Conservation (phyloP, 768 basidiomycete genomes). For the Stropharia rugosoannulata region DNA sequence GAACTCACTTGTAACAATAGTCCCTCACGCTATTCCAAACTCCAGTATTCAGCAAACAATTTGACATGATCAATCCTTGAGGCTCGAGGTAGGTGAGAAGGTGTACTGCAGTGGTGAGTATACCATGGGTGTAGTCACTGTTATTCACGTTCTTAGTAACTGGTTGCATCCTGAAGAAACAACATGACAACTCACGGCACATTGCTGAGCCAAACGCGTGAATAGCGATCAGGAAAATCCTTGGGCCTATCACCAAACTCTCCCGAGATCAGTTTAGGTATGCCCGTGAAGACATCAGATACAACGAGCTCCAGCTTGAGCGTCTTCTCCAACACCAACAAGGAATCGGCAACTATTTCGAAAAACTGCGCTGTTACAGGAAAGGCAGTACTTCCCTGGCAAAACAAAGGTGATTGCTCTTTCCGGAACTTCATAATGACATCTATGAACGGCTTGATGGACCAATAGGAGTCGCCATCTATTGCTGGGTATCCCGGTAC, state of each 20-base stretch:
- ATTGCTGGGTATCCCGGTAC: slow-evolving; percentile 9
- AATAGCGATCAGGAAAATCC: slow-evolving; percentile 13
- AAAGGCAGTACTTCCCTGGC: no score
- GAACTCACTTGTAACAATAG: slow-evolving; percentile 9
- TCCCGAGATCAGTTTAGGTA: slow-evolving; percentile 13
- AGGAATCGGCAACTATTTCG: no score
- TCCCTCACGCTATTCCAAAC: slow-evolving; percentile 2
- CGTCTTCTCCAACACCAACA: slow-evolving; percentile 1
- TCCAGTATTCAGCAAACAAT: slow-evolving; percentile 15
- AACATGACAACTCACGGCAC: slow-evolving; percentile 13
- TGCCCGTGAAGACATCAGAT: slow-evolving; percentile 8
- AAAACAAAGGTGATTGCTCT: no score
- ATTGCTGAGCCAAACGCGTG: slow-evolving; percentile 21
- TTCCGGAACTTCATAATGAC: neutral
- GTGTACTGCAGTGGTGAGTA: slow-evolving; percentile 13
- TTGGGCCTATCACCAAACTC: slow-evolving; percentile 16
- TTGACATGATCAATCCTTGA: slow-evolving; percentile 11
- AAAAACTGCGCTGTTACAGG: no score
- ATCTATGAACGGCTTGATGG: neutral
- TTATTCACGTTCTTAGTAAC: neutral
- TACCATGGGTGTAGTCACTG: slow-evolving; percentile 18
- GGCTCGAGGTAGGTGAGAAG: slow-evolving; percentile 9
- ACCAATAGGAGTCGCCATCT: neutral
- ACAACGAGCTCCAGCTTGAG: slow-evolving; percentile 12
- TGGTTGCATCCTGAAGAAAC: no score